Evolutionary conservation across 768 basidiomycete species (phyloP).

Genomic region (Naganishia randhawae): DNA sequence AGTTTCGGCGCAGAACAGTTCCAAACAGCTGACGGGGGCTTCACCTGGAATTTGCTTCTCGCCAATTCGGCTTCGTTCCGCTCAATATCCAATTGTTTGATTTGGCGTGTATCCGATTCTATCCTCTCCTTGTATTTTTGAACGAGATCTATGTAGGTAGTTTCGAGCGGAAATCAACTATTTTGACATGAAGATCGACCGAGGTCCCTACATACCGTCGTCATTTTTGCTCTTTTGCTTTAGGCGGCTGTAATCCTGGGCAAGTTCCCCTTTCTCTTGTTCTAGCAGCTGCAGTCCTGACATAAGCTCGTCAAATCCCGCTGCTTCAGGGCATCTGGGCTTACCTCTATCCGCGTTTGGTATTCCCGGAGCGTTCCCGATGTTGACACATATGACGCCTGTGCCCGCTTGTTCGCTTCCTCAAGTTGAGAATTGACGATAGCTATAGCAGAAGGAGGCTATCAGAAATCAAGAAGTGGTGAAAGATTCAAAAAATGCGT

Average conservation of each 20-base stretch:
- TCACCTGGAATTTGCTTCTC: conserved; percentile 29
- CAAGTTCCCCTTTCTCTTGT: conserved; percentile 26
- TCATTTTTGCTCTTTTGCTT: conserved; percentile 28
- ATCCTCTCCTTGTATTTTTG: conserved; percentile 22
- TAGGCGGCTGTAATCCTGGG: conserved; percentile 12
- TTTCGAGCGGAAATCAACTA: background rate
- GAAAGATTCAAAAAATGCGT: background rate
- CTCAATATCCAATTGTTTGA: conserved; percentile 29
- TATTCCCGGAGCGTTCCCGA: conserved; percentile 21
- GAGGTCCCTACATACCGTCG: conserved; percentile 16
- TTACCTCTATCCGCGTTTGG: conserved; percentile 25
- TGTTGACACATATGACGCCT: conserved; percentile 9
- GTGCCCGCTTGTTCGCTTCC: conserved; percentile 18
- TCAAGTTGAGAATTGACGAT: conserved; percentile 20
- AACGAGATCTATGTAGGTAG: conserved; percentile 15
- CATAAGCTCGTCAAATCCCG: background rate
- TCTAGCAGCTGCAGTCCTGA: conserved; percentile 4
- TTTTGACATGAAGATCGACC: background rate
- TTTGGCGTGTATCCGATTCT: conserved; percentile 23
- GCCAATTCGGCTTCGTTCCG: conserved; percentile 28
- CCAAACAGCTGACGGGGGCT: background rate
- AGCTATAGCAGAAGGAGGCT: background rate
- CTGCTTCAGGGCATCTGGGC: background rate
- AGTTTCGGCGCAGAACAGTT: background rate
- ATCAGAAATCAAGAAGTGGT: background rate